Evolutionary conservation across 495 filamentous ascomycete species (phyloP).

Genomic region (Podospora didyma): DNA sequence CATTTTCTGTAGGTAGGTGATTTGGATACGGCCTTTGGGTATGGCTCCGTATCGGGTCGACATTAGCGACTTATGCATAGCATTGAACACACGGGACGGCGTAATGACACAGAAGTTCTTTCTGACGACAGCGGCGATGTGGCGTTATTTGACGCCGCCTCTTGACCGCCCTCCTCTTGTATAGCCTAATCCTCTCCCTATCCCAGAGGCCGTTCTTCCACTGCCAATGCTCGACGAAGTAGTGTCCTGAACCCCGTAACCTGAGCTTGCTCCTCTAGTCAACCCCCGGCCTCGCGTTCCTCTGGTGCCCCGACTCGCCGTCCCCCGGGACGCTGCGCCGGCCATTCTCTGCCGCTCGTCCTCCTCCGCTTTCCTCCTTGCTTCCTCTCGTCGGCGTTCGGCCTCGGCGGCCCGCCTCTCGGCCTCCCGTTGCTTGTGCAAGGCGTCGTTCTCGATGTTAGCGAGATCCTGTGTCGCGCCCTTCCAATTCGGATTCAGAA

Average conservation of each 20-base stretch:
- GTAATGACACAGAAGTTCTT: too few relatives aligned
- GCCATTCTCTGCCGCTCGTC: constrained; percentile 55
- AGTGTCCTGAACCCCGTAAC: constrained; percentile 25
- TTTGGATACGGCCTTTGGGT: too few relatives aligned
- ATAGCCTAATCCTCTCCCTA: constrained; percentile 31
- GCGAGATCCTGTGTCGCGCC: constrained; percentile 79
- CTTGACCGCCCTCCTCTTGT: constrained; percentile 12
- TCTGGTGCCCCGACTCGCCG: constrained; percentile 19
- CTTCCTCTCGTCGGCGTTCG: constrained; percentile 69
- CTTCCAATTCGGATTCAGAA: constrained; percentile 85
- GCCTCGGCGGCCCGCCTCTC: constrained; percentile 72
- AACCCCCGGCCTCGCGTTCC: constrained; percentile 12
- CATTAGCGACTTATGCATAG: too few relatives aligned
- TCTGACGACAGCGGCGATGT: too few relatives aligned
- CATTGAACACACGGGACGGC: too few relatives aligned
- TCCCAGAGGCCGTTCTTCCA: constrained; percentile 35
- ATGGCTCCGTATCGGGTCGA: too few relatives aligned
- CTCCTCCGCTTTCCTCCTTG: constrained; percentile 64
- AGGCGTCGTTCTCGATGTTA: constrained; percentile 75
- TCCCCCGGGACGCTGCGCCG: constrained; percentile 28
- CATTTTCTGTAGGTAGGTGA: too few relatives aligned
- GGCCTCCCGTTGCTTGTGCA: constrained; percentile 64
- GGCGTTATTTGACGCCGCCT: not conserved
- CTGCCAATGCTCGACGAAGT: constrained; percentile 23
- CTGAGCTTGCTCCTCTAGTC: constrained; percentile 19